Base-by-base conservation (phyloP, 495 filamentous ascomycete genomes). In the Hypoxylon lienhwacheense region DNA sequence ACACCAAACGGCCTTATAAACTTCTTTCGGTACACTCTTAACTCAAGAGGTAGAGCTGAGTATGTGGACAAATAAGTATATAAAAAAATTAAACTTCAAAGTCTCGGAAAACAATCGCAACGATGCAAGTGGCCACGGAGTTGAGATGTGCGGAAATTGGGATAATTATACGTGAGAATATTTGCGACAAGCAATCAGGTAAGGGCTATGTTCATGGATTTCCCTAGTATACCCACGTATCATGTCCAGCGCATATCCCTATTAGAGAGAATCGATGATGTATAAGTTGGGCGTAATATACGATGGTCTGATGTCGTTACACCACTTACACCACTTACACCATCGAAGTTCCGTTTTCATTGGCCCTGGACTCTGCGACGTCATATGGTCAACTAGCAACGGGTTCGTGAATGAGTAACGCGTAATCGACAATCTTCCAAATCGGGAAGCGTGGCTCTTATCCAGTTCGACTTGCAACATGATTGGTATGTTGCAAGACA, bases 261-360 rank as follows among this genome's bases (percentile, higher is more conserved):
- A 36, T 33, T 22, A 14, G 25, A 46, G 57, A 44, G 7, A 45
- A 34, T 37, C 36, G 6, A 48, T 55, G 33, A 50, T 54, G 50
- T 31, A 50, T 25, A 41, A 41, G 46, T 35, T 16, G 29, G 31
- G 40, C 4, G 28, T 37, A 47, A 53, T 26, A 14, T 51, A 52
- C 48, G 58, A 43, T 43, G 52, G 55, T 56, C 52, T 35, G 36
- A 52, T n/a, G n/a, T n/a, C n/a, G n/a, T n/a, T n/a, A n/a, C n/a
- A n/a, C n/a, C n/a, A n/a, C n/a, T n/a, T n/a, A n/a, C 34, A 32
- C n/a, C 34, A 10, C 49, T 43, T 46, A 52, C 51, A 47, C 41
- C 41, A 40, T 43, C 47, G 45, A 41, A 34, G 44, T 36, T 33
- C 21, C 19, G 50, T 21, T 54, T 46, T 22, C 15, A 29, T 39